These are phyloP conservation scores for Venturia pyrina DNA, from an alignment of 2,329 filamentous ascomycete species.

Conservation along the genomic window DNA sequence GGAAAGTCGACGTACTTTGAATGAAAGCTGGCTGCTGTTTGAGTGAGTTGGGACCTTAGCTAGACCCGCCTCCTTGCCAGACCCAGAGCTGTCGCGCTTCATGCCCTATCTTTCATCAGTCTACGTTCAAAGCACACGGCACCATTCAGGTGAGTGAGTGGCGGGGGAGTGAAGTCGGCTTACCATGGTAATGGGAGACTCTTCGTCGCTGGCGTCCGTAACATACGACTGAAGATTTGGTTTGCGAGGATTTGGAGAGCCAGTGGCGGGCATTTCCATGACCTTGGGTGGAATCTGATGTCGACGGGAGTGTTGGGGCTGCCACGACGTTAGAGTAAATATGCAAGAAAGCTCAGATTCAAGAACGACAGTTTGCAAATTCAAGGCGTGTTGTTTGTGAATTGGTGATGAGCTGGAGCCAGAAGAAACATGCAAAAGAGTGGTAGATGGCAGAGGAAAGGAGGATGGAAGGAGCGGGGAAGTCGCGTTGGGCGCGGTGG, in stretches of 20 bases:
- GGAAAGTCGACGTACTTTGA: constrained; percentile 4
- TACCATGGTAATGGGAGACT: neutral
- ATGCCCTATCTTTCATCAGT: neutral
- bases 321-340: neutral
- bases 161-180: neutral
- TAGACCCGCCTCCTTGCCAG: neutral
- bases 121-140: neutral
- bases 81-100: neutral
- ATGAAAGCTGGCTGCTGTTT: neutral
- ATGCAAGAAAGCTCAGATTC: neutral
- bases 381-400: neutral
- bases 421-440: constrained; percentile 4
- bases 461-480: neutral
- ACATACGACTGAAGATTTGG: neutral
- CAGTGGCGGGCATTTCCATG: neutral
- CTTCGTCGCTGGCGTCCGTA: neutral
- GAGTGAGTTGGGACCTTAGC: neutral
- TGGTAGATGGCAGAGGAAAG: constrained; percentile 2
- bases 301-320: neutral
- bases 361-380: neutral
- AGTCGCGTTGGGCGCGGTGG: neutral
- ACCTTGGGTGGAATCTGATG: neutral
- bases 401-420: neutral
- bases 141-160: neutral
- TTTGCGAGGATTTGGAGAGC: neutral